phyloP scores from a whole-genome alignment of 768 basidiomycete genomes.

The Gloeophyllum trabeum region DNA sequence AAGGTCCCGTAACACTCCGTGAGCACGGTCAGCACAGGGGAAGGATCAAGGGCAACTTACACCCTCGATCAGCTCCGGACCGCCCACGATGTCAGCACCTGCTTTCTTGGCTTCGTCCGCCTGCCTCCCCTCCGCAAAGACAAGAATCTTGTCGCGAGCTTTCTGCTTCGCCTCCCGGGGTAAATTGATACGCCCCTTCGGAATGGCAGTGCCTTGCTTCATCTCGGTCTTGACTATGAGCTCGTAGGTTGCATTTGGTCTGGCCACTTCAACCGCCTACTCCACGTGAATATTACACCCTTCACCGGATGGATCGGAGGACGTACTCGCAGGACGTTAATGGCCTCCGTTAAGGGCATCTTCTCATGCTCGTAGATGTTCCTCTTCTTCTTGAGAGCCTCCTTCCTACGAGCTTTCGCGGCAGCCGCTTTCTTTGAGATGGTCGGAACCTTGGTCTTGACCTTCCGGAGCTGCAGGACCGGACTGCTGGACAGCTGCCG shows the following conservation, averaged over 20 bases:
- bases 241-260: conserved; percentile 68
- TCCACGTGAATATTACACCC: not conserved
- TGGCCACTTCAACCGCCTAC: conserved; percentile 78
- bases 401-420: conserved; percentile 46
- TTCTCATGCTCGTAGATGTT: conserved; percentile 53
- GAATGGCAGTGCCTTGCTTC: conserved; percentile 69
- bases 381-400: conserved; percentile 38
- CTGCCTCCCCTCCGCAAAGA: conserved; percentile 80
- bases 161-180: conserved; percentile 71
- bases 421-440: conserved; percentile 64
- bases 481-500: conserved; percentile 45
- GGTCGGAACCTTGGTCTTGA: conserved; percentile 42
- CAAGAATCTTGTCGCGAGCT: conserved; percentile 69
- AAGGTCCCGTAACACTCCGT: conserved; percentile 4
- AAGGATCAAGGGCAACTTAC: no score
- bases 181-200: conserved; percentile 82
- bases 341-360: conserved; percentile 54
- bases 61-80: conserved; percentile 78
- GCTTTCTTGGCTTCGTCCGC: conserved; percentile 78
- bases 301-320: not conserved
- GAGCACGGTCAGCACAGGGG: conserved; percentile 4
- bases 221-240: conserved; percentile 72
- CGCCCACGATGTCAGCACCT: conserved; percentile 88
- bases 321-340: conserved; percentile 55
- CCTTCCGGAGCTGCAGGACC: conserved; percentile 33